Percentiles rank a stretch among this genome's conserved stretches.
Evolutionary conservation across 495 filamentous ascomycete species (phyloP).

Genomic region (Alectoria sarmentosa): DNA sequence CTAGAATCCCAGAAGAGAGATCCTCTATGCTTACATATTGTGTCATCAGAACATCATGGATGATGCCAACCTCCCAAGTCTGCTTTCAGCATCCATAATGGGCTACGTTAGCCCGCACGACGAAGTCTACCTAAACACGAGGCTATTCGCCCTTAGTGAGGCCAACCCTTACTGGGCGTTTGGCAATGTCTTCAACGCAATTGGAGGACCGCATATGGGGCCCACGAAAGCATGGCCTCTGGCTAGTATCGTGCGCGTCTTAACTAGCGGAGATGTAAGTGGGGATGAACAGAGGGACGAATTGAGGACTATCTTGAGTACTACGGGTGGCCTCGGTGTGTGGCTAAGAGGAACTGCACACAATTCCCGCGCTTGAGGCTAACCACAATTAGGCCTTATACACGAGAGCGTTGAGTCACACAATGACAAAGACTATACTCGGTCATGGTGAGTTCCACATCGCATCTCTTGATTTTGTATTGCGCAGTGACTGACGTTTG

Average conservation of each 20-base stretch:
- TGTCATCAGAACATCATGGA: conserved; percentile 48
- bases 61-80: conserved; percentile 54
- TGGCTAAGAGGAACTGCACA: background rate
- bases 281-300: conserved; percentile 39
- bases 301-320: conserved; percentile 42
- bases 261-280: conserved; percentile 46
- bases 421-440: conserved; percentile 46
- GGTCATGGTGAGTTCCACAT: conserved; percentile 46
- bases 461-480: background rate
- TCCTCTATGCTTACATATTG: background rate
- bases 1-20: background rate
- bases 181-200: conserved; percentile 44
- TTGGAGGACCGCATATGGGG: conserved; percentile 51
- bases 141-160: conserved; percentile 41
- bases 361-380: background rate
- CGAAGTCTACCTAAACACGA: conserved; percentile 44
- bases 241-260: conserved; percentile 48
- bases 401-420: conserved; percentile 55
- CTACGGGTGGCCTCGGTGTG: conserved; percentile 46
- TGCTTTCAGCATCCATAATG: conserved; percentile 48
- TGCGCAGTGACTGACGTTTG: conserved; percentile 5
- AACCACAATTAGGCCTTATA: conserved; percentile 32
- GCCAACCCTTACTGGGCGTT: conserved; percentile 52
- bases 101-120: conserved; percentile 41
- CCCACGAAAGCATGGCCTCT: conserved; percentile 55